Evolutionary conservation across 2,329 filamentous ascomycete genomes (phyloP).

Genomic region (Sarocladiaceae sp.): DNA sequence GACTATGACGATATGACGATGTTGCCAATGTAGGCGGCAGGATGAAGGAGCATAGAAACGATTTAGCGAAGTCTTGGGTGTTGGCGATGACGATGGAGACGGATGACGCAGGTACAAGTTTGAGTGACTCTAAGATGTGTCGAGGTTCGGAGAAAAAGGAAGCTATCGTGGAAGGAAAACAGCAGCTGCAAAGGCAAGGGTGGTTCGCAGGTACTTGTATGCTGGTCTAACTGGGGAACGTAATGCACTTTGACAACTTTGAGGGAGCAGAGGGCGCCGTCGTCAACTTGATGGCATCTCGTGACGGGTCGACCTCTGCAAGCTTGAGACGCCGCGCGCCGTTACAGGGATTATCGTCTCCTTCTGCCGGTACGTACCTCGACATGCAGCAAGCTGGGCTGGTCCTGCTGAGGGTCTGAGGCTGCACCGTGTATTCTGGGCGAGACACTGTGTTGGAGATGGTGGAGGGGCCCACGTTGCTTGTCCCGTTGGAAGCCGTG

Average conservation of each 20-base stretch:
- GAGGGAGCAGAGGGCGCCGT: too few relatives aligned
- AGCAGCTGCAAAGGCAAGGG: background rate
- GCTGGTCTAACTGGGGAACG: too few relatives aligned
- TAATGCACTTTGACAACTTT: too few relatives aligned
- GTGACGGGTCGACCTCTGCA: conserved; percentile 5
- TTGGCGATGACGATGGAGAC: conserved; percentile 1
- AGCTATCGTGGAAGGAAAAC: conserved; percentile 8
- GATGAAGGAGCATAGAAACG: conserved; percentile 3
- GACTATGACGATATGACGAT: conserved; percentile 3
- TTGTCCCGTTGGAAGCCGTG: background rate
- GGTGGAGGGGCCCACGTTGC: conserved; percentile 3
- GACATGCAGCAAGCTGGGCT: too few relatives aligned
- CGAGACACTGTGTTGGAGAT: conserved; percentile 1
- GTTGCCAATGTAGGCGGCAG: background rate
- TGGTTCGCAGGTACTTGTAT: conserved; percentile 6
- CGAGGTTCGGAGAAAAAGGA: conserved; percentile 6
- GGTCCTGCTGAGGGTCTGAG: too few relatives aligned
- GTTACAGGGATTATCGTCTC: conserved; percentile 5
- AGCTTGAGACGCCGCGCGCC: conserved; percentile 6
- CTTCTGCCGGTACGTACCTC: conserved; percentile 8
- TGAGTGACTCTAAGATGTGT: background rate
- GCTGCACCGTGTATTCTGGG: background rate
- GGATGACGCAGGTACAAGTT: background rate
- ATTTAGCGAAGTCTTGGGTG: background rate
- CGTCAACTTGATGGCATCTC: too few relatives aligned